Evolutionary conservation across 2,329 filamentous ascomycete species (phyloP).

Genomic region (Polytolypa hystricis): DNA sequence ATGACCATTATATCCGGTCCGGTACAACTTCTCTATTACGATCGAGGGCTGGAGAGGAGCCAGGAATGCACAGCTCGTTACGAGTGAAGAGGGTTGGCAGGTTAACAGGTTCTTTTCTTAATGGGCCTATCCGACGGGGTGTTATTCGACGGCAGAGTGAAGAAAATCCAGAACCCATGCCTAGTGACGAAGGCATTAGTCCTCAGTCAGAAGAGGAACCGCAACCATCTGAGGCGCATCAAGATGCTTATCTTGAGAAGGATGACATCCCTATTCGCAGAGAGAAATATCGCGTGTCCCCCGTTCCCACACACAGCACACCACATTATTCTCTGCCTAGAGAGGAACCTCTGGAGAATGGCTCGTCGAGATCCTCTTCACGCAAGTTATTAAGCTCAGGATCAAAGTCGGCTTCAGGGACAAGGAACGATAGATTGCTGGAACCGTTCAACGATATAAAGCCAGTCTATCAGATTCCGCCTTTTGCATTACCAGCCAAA

Average conservation of each 20-base stretch:
- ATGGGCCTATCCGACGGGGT: conserved; percentile 67
- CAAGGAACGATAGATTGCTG: conserved; percentile 30
- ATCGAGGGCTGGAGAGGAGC: conserved; percentile 48
- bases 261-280: too few relatives aligned
- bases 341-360: too few relatives aligned
- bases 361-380: conserved; percentile 25
- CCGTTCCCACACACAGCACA: conserved; percentile 14
- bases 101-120: conserved; percentile 64
- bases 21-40: conserved; percentile 29
- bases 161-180: conserved; percentile 43
- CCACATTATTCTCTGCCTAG: too few relatives aligned
- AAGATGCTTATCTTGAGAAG: too few relatives aligned
- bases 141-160: conserved; percentile 51
- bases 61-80: conserved; percentile 59
- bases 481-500: conserved; percentile 46
- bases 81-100: conserved; percentile 67
- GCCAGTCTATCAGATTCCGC: conserved; percentile 48
- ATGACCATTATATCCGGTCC: conserved; percentile 23
- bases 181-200: too few relatives aligned
- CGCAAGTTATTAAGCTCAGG: conserved; percentile 25
- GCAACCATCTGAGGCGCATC: too few relatives aligned
- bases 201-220: too few relatives aligned
- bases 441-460: conserved; percentile 33
- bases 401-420: conserved; percentile 31
- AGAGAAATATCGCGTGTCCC: too few relatives aligned